These are phyloP conservation scores for Psophocarpus tetragonolobus DNA, from an alignment of 306 rosid genomes.

Conservation along the genomic window DNA sequence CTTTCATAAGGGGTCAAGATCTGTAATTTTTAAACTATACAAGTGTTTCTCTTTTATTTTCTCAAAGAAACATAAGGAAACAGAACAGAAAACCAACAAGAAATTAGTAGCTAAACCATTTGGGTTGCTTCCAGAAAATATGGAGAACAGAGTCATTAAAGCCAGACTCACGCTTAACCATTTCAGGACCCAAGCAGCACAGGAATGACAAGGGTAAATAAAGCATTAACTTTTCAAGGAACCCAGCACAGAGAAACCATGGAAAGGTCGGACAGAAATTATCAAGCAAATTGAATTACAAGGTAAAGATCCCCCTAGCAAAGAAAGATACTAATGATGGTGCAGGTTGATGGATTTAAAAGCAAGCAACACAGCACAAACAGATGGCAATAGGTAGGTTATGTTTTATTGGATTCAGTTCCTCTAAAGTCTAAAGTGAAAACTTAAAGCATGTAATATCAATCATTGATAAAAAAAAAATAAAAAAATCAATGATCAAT, in stretches of 20 bases:
- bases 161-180: not conserved
- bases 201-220: not conserved
- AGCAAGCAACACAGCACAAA: conserved; percentile 1
- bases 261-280: not conserved
- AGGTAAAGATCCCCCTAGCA: not conserved
- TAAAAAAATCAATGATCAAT: too few relatives aligned
- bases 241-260: not conserved
- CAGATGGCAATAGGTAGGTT: not conserved
- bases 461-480: not conserved
- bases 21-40: not conserved
- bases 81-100: not conserved
- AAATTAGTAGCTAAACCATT: not conserved
- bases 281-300: not conserved
- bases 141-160: not conserved
- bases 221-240: not conserved
- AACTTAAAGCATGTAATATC: not conserved
- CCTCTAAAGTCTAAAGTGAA: not conserved
- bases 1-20: not conserved
- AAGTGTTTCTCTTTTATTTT: too few relatives aligned
- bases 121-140: not conserved
- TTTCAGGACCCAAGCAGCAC: not conserved
- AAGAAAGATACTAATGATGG: not conserved
- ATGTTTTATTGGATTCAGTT: not conserved
- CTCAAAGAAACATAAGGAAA: not conserved
- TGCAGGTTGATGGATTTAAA: not conserved